phyloP scores from a whole-genome alignment of 2,329 filamentous ascomycete genomes.

The Akanthomyces muscarius region DNA sequence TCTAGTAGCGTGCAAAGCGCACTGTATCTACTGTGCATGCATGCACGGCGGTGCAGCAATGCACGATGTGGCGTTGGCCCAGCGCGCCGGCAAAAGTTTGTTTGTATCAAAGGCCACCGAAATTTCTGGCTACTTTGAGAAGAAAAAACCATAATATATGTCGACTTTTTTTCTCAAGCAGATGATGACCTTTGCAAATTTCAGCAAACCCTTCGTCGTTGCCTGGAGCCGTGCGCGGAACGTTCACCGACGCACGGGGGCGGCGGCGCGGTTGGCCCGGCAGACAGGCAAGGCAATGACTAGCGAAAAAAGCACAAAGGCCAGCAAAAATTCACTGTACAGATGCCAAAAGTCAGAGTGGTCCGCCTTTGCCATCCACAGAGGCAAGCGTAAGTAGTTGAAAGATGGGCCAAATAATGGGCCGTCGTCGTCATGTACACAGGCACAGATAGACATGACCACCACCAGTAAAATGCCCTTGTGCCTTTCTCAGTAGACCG shows the following conservation, averaged over 20 bases:
- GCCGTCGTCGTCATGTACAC: neutral
- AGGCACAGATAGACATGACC: too few relatives aligned
- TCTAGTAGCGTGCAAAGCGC: neutral
- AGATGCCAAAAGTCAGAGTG: too few relatives aligned
- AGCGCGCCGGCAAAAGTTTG: neutral
- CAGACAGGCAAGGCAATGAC: too few relatives aligned
- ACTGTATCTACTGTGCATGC: neutral
- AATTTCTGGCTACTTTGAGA: neutral
- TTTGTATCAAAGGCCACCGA: neutral
- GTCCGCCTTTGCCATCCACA: neutral
- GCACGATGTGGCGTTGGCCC: neutral
- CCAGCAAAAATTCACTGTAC: too few relatives aligned
- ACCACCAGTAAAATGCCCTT: too few relatives aligned
- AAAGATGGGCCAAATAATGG: slow-evolving; percentile 2
- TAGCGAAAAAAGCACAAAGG: too few relatives aligned
- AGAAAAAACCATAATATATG: too few relatives aligned
- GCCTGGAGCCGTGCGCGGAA: too few relatives aligned
- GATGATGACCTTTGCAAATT: neutral
- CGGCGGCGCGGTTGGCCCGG: too few relatives aligned
- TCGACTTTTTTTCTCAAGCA: neutral
- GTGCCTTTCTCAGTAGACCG: too few relatives aligned
- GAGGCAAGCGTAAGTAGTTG: neutral
- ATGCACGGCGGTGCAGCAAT: neutral
- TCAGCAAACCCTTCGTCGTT: too few relatives aligned
- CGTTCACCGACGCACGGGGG: too few relatives aligned